A percentile compares a stretch with the other conserved stretches of the same genome.
Conservation (phyloP, 768 basidiomycete species). For the Mycena metata region DNA sequence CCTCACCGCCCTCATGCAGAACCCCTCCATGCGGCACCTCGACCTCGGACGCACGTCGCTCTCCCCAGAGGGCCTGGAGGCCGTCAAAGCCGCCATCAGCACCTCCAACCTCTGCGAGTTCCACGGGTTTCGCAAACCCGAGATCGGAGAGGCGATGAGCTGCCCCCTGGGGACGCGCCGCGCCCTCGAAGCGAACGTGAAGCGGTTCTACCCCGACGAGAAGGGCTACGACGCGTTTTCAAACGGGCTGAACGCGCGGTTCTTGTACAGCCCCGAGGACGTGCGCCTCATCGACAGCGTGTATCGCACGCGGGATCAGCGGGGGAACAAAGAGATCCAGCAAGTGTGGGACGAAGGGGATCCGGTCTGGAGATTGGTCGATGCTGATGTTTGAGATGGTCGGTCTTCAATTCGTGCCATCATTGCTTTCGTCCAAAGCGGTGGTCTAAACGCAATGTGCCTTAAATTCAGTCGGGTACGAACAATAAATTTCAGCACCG, state of each 20-base stretch:
- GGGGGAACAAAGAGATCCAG: slow-evolving; percentile 6
- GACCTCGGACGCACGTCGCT: slow-evolving; percentile 28
- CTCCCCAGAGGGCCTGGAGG: slow-evolving; percentile 23
- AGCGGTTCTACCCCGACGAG: slow-evolving; percentile 20
- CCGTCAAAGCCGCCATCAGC: slow-evolving; percentile 16
- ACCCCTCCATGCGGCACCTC: slow-evolving; percentile 30
- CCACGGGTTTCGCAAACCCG: slow-evolving; percentile 8
- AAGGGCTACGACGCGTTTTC: slow-evolving; percentile 18
- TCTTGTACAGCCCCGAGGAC: slow-evolving; percentile 30
- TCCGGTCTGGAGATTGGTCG: slow-evolving; percentile 29
- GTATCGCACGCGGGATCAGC: slow-evolving; percentile 36
- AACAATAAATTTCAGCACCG: no score
- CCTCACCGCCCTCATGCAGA: slow-evolving; percentile 21
- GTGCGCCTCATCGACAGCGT: slow-evolving; percentile 38
- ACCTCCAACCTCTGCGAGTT: slow-evolving; percentile 29
- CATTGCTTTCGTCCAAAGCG: not conserved
- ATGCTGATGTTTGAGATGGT: slow-evolving; percentile 23
- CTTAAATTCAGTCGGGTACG: no score
- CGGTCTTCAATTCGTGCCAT: no score
- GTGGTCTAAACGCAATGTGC: no score
- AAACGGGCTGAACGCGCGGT: slow-evolving; percentile 24
- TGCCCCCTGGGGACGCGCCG: slow-evolving; percentile 18
- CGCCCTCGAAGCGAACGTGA: slow-evolving; percentile 21
- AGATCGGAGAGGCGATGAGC: not conserved
- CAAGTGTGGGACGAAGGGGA: slow-evolving; percentile 28